Base-by-base conservation (phyloP, 2,329 filamentous ascomycete species). In the Paramyrothecium roridum region DNA sequence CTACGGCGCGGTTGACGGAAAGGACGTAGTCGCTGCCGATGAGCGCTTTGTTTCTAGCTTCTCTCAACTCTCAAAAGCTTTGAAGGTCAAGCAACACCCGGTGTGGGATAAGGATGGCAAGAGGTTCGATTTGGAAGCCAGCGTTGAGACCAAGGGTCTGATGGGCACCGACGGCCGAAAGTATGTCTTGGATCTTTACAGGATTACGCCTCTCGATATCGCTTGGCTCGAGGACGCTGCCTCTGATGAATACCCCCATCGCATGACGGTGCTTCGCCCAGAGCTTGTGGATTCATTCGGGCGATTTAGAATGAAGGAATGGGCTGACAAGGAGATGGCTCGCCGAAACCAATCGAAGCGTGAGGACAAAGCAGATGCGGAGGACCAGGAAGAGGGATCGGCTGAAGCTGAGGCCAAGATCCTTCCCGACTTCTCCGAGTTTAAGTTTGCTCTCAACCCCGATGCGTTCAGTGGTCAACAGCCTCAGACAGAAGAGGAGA, bases 31-130 rank as follows among this genome's bases (percentile, higher is more conserved):
- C 52, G 93, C 95, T 1, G 89, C 91, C 13, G 91, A 98, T 67
- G 88, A 96, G 68, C 86, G 87, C 20, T 99, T 99, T 65, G 85
- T 86, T 1, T 78, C 88, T 26, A 82, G 91, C 11, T 99, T 99
- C 66, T 86, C 91, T 68, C 92, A 96, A 77, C 83, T 99, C 33
- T 97, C 93, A 47, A 92, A 93, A 74, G 85, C 91, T 3, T 82
- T 98, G 66, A 90, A 89, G 63, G 90, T 97, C 56, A 98, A 98
- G 83, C 89, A 89, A 75, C 95, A 99, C 71, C 81, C 92, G 48
- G 96, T 99, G 3, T 99, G 95, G 95, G 95, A 99, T 74, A 98
- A 98, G 80, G 91, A 96, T 64, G 86, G 87, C 62, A 89, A 92
- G 74, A 86, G 89, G 58, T 92, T 96, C 66, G 91, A 97, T 59